Base-by-base conservation (phyloP, 1,139 yeast species). In the Geotrichum phurueaensis region DNA sequence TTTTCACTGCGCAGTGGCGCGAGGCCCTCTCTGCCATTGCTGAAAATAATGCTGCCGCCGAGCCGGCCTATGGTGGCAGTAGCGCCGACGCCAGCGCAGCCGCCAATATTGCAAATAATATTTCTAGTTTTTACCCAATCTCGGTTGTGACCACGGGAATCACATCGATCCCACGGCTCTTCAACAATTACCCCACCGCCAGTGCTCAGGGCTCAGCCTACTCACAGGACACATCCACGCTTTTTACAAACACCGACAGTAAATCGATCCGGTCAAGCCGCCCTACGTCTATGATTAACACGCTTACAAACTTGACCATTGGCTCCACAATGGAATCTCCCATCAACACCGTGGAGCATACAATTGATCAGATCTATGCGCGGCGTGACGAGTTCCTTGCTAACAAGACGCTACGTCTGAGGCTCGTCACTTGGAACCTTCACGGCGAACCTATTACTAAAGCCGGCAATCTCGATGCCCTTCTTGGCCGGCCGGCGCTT, bases 1-100 rank as follows among this genome's bases (percentile, higher is more conserved):
- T 43, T n/a, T 58, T 58, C 27, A 36, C 58, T 4, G 53, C 53
- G 27, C 62, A 64, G n/a, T 53, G 25, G 66, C 62, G 59, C 67
- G 56, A 52, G 36, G 60, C 60, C n/a, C 29, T 61, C 25, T 25
- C 31, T 20, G 49, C 27, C 25, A 15, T 25, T 13, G 31, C 47
- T 12, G 54, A 51, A 33, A 10, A 33, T 3, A 33, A 33, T 33
- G 39, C 39, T 15, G 6, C 39, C n/a, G 13, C 39, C n/a, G 6
- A 5, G 39, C 39, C 13, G 39, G 13, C 39, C 9, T 5, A 33
- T 33, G n/a, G 39, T 10, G n/a, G 39, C 9, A 33, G 39, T 10
- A 13, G 39, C 13, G 39, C 13, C 39, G n/a, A 33, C n/a, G 9
- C 39, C 3, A 33, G 9, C 39, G n/a, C 39, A 33, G 39, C 39